Base-by-base conservation (phyloP, 805 yeast genomes). In the Debaryomyces maramus region DNA sequence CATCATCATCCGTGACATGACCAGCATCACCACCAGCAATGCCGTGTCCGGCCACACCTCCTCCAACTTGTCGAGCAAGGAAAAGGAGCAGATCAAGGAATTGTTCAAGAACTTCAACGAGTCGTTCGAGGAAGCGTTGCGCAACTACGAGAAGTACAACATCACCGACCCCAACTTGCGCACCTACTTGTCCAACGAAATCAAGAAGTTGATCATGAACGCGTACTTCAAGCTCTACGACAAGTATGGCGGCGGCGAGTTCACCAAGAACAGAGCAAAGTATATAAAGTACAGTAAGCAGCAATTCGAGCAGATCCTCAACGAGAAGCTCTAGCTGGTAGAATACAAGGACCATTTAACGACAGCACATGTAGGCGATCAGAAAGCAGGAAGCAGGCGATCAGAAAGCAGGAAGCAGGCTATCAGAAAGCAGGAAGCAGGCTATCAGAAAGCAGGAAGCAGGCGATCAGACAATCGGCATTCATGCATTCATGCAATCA, bases 141-240 rank as follows among this genome's bases (percentile, higher is more conserved):
- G 73, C 21, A 80, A 75, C 41, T 86, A 85, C 55, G 82, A 80
- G 51, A 72, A 73, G 35, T 83, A 80, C 57, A 77, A 76, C 41
- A 73, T 88, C 33, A 77, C 81, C 6, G 95, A 88, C 55, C 72
- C 78, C 4, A 74, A 73, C 29, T 70, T 91, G 59, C 80, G 81
- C 45, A 72, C 75, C 42, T 77, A 73, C 40, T 65, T 93, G 50
- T 73, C 79, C 11, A 77, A 78, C 39, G 97, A 91, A 52, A 83
- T 85, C 53, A 81, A 81, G 24, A 70, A 68, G 47, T 79, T 88
- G 49, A 82, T 93, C 37, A 73, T 81, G 43, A 96, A 96, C 10
- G 77, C 91, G 39, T 91, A 91, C 63, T 81, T 83, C 54, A 80
- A 93, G 53, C 85, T 91, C 57, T 83, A 87, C 60, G 88, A 85